Percentiles rank a stretch among this genome's conserved stretches.
Conservation (phyloP, 208 protist genomes). For the Angomonas desouzai region DNA sequence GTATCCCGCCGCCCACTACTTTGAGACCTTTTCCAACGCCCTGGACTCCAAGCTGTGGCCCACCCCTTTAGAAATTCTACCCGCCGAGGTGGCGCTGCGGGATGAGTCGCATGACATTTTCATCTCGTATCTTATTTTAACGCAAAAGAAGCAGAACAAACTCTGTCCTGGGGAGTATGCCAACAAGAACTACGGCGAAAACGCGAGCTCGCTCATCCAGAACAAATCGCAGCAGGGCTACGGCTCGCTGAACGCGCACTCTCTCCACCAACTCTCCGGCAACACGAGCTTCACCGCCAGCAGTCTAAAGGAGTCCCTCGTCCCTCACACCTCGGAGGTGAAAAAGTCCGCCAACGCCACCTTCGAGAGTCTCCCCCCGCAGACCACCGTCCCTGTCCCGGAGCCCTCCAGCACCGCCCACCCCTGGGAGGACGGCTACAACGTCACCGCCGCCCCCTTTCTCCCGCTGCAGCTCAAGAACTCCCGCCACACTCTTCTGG, state of each 20-base stretch:
- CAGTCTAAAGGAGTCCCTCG: constrained; percentile 24
- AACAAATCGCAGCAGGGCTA: constrained; percentile 70
- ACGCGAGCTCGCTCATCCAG: constrained; percentile 42
- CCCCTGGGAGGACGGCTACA: constrained; percentile 64
- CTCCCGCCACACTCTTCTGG: constrained; percentile 53
- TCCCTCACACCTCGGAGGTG: constrained; percentile 11
- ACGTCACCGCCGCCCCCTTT: constrained; percentile 51
- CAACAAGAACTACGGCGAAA: constrained; percentile 35
- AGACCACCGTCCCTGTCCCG: constrained; percentile 23
- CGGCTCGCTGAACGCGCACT: constrained; percentile 80
- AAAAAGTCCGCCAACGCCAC: constrained; percentile 21
- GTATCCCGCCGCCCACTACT: constrained; percentile 65
- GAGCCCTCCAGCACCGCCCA: constrained; percentile 26
- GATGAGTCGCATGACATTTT: constrained; percentile 70
- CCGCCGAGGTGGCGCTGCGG: constrained; percentile 64
- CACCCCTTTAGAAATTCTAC: constrained; percentile 58
- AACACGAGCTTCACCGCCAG: constrained; percentile 42
- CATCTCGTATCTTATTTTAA: constrained; percentile 71
- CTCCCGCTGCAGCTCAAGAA: constrained; percentile 36
- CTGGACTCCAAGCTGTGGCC: constrained; percentile 82
- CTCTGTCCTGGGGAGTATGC: constrained; percentile 38
- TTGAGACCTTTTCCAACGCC: constrained; percentile 67
- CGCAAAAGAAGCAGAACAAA: constrained; percentile 58
- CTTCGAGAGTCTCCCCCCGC: constrained; percentile 31
- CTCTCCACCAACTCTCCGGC: constrained; percentile 55